Evolutionary conservation across 1,284 basidiomycete genomes (phyloP).

Genomic region (Mixia osmundae): DNA sequence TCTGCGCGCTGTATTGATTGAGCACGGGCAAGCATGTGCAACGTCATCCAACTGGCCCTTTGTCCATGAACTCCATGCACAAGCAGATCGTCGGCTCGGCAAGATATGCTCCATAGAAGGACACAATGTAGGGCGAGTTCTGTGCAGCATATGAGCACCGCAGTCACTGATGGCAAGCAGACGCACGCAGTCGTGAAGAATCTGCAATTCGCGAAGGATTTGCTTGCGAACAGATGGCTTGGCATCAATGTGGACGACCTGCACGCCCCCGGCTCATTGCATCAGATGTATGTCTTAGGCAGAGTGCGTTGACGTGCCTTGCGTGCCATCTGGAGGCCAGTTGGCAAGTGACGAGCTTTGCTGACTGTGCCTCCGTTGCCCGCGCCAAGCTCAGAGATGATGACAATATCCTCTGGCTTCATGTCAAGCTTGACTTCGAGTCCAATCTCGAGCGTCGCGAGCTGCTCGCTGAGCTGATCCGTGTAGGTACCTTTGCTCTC

Average conservation of each 20-base stretch:
- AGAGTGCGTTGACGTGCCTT: slow-evolving; percentile 36
- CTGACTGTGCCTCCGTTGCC: slow-evolving; percentile 97
- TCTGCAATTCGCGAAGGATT: slow-evolving; percentile 88
- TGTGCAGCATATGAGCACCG: slow-evolving; percentile 1
- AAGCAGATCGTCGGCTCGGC: slow-evolving; percentile 95
- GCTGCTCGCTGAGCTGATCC: slow-evolving; percentile 18
- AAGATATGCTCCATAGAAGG: slow-evolving; percentile 87
- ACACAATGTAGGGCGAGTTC: slow-evolving; percentile 66
- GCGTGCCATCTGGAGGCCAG: slow-evolving; percentile 74
- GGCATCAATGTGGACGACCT: slow-evolving; percentile 95
- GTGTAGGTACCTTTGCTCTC: too few relatives aligned
- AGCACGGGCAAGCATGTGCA: neutral
- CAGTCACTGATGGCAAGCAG: neutral
- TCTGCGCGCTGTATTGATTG: slow-evolving; percentile 15
- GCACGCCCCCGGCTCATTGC: neutral
- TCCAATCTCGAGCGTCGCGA: slow-evolving; percentile 23
- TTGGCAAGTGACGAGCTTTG: slow-evolving; percentile 79
- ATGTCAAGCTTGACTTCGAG: slow-evolving; percentile 25
- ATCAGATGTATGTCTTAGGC: neutral
- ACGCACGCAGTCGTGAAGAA: slow-evolving; percentile 79
- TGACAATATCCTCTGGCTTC: slow-evolving; percentile 27
- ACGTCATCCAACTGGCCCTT: slow-evolving; percentile 23
- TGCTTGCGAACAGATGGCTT: slow-evolving; percentile 94
- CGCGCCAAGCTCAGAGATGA: slow-evolving; percentile 68
- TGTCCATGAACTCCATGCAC: slow-evolving; percentile 94